Conservation (phyloP, 2,329 filamentous ascomycete species). For the Fonsecaea nubica region DNA sequence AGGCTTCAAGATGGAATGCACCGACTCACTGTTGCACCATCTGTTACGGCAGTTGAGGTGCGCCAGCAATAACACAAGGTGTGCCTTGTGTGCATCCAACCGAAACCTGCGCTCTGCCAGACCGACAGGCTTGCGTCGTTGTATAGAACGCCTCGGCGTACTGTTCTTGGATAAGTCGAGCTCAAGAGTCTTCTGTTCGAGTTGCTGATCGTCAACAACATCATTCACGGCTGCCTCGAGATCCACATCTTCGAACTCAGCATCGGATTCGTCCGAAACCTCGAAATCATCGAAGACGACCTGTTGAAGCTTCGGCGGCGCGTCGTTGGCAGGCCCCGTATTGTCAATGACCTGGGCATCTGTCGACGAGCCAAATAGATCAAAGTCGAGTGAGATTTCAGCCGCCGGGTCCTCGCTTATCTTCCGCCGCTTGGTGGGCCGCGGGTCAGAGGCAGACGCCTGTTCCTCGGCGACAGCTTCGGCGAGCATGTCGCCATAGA, state of each 20-base stretch:
- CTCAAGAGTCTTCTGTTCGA: constrained; percentile 48
- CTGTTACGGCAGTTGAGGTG: constrained; percentile 79
- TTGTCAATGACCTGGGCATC: constrained; percentile 26
- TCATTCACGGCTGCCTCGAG: constrained; percentile 48
- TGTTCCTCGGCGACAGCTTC: constrained; percentile 43
- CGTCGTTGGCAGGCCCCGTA: constrained; percentile 19
- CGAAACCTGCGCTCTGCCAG: constrained; percentile 66
- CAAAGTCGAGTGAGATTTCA: constrained; percentile 34
- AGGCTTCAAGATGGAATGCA: constrained; percentile 70
- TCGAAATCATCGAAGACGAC: constrained; percentile 58
- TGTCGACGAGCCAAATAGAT: constrained; percentile 28
- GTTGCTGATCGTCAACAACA: constrained; percentile 43
- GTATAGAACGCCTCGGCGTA: constrained; percentile 25
- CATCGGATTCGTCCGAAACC: constrained; percentile 62
- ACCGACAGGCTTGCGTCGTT: constrained; percentile 60
- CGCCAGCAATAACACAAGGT: constrained; percentile 80
- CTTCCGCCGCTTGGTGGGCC: constrained; percentile 50
- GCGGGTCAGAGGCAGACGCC: constrained; percentile 43
- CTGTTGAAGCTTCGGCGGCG: constrained; percentile 41
- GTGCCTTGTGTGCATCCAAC: constrained; percentile 81
- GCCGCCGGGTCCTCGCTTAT: constrained; percentile 42
- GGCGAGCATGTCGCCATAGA: constrained; percentile 52
- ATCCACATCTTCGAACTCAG: constrained; percentile 67
- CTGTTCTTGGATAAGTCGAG: constrained; percentile 43
- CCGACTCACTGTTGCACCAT: constrained; percentile 81